Percentiles rank a stretch among this genome's conserved stretches.
Conservation (phyloP, 2,329 filamentous ascomycete species). For the Scleromitrula shiraiana region DNA sequence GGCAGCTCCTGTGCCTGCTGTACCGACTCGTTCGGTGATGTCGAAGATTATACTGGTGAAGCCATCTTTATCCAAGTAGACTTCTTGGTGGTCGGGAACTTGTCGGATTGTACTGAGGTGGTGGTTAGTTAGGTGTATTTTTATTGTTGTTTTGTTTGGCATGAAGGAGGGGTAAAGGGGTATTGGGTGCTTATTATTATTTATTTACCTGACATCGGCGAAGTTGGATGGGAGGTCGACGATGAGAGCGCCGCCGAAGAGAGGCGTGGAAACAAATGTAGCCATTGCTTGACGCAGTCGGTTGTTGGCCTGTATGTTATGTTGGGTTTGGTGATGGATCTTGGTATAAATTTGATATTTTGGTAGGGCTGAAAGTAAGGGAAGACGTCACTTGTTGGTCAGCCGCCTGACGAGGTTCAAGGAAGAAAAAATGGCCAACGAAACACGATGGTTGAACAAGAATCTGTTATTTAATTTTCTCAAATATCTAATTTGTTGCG, state of each 20-base stretch:
- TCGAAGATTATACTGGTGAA: conserved; percentile 87
- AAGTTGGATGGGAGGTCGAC: conserved; percentile 61
- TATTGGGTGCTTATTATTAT: not conserved
- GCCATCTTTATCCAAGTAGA: conserved; percentile 76
- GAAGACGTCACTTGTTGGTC: conserved; percentile 1
- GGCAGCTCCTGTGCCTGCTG: conserved; percentile 44
- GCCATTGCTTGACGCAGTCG: not conserved
- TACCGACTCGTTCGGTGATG: conserved; percentile 72
- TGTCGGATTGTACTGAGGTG: conserved; percentile 58
- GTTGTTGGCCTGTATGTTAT: not conserved
- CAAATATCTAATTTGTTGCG: too few relatives aligned
- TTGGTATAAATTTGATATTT: not conserved
- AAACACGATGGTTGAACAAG: too few relatives aligned
- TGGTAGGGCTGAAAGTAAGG: conserved; percentile 2
- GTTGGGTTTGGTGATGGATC: not conserved
- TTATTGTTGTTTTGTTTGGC: not conserved
- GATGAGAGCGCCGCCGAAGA: conserved; percentile 67
- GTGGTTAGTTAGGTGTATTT: conserved; percentile 14
- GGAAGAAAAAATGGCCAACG: not conserved
- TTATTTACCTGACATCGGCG: conserved; percentile 61
- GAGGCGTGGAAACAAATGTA: conserved; percentile 35
- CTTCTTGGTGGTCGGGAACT: conserved; percentile 83
- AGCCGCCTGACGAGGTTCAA: conserved; percentile 1
- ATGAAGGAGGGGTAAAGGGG: not conserved
- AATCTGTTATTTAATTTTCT: too few relatives aligned